Evolutionary conservation across 208 protist genomes (phyloP).

Genomic region (Herpetomonas tarakana): DNA sequence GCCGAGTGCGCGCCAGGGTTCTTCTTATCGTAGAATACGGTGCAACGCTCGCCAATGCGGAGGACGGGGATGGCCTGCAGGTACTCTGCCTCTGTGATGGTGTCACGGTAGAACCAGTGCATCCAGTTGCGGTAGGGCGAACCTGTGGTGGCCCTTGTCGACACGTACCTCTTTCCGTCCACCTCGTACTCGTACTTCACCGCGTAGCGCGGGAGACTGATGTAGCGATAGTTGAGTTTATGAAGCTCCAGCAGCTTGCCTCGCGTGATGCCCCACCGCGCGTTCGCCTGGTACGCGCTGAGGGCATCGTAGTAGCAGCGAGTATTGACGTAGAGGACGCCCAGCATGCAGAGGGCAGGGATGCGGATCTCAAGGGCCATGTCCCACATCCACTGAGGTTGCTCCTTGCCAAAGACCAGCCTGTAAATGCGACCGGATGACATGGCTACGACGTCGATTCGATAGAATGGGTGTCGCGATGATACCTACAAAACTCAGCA

Average conservation of each 20-base stretch:
- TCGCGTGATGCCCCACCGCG: constrained; percentile 62
- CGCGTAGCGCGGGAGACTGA: constrained; percentile 78
- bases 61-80: constrained; percentile 85
- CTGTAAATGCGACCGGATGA: constrained; percentile 71
- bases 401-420: constrained; percentile 58
- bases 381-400: constrained; percentile 87
- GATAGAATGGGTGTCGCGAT: neutral
- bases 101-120: constrained; percentile 72
- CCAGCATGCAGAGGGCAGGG: constrained; percentile 53
- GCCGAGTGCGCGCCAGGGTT: constrained; percentile 63
- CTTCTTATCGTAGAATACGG: constrained; percentile 86
- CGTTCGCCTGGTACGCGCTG: constrained; percentile 58
- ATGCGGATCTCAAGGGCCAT: constrained; percentile 83
- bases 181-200: constrained; percentile 85
- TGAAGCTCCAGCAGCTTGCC: constrained; percentile 82
- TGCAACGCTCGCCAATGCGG: constrained; percentile 75
- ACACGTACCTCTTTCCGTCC: constrained; percentile 75
- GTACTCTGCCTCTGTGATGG: constrained; percentile 87
- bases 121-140: constrained; percentile 85
- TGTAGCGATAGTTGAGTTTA: constrained; percentile 87
- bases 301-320: constrained; percentile 78
- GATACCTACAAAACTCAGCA: constrained; percentile 4
- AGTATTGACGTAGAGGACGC: constrained; percentile 74
- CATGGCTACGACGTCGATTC: constrained; percentile 17
- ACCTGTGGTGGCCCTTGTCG: constrained; percentile 75